Percentiles rank a stretch among this genome's conserved stretches.
Conservation (phyloP, 2,329 filamentous ascomycete genomes). For the Pseudocercospora macadamiae region DNA sequence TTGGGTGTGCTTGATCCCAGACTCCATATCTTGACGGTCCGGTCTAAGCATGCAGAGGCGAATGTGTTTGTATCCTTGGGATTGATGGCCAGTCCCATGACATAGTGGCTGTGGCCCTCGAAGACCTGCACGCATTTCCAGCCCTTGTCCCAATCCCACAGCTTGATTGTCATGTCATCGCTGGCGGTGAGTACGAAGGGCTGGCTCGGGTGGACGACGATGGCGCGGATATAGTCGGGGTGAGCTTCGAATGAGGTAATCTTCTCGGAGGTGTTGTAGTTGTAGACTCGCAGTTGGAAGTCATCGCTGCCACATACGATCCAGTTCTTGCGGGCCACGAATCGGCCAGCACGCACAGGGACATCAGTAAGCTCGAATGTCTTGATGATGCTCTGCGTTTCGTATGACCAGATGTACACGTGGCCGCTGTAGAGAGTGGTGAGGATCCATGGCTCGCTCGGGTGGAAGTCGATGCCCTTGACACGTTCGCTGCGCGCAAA, state of each 20-base stretch:
- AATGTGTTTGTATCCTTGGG: slow-evolving; percentile 78
- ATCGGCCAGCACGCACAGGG: slow-evolving; percentile 92
- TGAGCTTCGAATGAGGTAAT: slow-evolving; percentile 96
- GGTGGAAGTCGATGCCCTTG: slow-evolving; percentile 96
- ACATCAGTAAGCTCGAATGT: slow-evolving; percentile 99
- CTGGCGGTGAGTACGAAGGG: slow-evolving; percentile 95
- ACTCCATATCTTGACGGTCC: slow-evolving; percentile 98
- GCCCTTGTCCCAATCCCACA: slow-evolving; percentile 98
- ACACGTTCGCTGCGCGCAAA: slow-evolving; percentile 93
- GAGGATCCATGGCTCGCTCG: slow-evolving; percentile 91
- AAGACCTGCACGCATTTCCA: slow-evolving; percentile 99
- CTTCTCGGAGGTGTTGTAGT: slow-evolving; percentile 99
- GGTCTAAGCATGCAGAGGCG: slow-evolving; percentile 84
- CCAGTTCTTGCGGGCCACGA: slow-evolving; percentile 98
- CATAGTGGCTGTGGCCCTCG: slow-evolving; percentile 94
- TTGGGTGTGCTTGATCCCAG: slow-evolving; percentile 91
- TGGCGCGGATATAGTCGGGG: slow-evolving; percentile 96
- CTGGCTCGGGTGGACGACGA: slow-evolving; percentile 91
- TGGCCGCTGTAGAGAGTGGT: slow-evolving; percentile 97
- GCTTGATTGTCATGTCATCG: slow-evolving; percentile 97
- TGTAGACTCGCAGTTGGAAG: slow-evolving; percentile 88
- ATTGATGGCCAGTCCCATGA: slow-evolving; percentile 96
- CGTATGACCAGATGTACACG: slow-evolving; percentile 99
- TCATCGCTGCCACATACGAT: slow-evolving; percentile 75
- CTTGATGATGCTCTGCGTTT: slow-evolving; percentile 95